Conservation (phyloP, 106 monocot species). For the Ottelia alismoides region DNA sequence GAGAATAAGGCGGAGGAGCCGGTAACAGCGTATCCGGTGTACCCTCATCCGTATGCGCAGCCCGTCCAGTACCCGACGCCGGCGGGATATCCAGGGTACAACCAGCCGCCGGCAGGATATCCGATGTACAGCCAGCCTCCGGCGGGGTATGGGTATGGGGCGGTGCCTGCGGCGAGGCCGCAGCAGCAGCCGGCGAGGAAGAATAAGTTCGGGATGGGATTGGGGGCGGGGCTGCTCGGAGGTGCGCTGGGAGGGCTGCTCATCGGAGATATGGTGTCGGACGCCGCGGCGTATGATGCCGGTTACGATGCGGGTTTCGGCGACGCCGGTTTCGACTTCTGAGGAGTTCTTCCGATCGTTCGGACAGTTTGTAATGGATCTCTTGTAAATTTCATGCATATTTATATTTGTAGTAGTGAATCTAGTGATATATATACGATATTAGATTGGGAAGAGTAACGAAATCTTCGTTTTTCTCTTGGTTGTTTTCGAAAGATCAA, state of each 20-base stretch:
- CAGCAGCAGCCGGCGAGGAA: conserved; percentile 10
- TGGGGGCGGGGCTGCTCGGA: conserved; percentile 34
- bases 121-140: conserved; percentile 14
- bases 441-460: too few relatives aligned
- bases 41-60: conserved; percentile 2
- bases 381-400: too few relatives aligned
- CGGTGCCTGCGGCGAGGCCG: background rate
- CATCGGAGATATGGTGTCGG: conserved; percentile 37
- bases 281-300: conserved; percentile 8
- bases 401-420: too few relatives aligned
- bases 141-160: conserved; percentile 12
- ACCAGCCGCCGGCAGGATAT: background rate
- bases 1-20: conserved; percentile 2
- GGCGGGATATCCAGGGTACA: conserved; percentile 7
- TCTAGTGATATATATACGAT: too few relatives aligned
- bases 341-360: too few relatives aligned
- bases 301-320: conserved; percentile 13
- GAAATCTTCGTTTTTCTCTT: too few relatives aligned
- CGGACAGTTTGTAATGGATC: too few relatives aligned
- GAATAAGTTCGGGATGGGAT: conserved; percentile 27
- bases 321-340: conserved; percentile 17
- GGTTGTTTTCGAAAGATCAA: too few relatives aligned
- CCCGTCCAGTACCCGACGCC: conserved; percentile 2
- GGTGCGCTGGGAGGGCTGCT: conserved; percentile 37
- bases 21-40: conserved; percentile 13